Conservation (phyloP, 177 flowering plant genomes). For the Vitis hybrid region DNA sequence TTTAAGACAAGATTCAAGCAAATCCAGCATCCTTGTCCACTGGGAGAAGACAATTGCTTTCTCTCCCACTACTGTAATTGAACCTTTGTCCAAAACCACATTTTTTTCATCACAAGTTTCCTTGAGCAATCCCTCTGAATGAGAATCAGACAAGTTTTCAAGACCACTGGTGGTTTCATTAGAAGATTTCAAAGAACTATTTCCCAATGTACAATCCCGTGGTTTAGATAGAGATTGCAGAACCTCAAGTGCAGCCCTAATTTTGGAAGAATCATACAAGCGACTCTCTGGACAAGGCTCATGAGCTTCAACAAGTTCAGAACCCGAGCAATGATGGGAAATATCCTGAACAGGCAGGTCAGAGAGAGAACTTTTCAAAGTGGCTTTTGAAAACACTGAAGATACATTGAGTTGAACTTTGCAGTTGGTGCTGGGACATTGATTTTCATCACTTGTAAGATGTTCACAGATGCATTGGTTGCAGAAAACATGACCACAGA, state of each 20-base stretch:
- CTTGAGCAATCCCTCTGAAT: conserved; percentile 10
- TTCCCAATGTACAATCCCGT: conserved; percentile 3
- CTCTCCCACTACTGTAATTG: conserved; percentile 37
- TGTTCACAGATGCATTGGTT: conserved; percentile 83
- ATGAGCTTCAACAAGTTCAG: conserved; percentile 28
- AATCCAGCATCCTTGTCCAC: conserved; percentile 95
- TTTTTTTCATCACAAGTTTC: conserved; percentile 15
- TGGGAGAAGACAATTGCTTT: conserved; percentile 96
- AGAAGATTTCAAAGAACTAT: conserved; percentile 10
- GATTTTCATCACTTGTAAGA: conserved; percentile 67
- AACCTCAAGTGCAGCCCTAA: conserved; percentile 76
- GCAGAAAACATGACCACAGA: conserved; percentile 90
- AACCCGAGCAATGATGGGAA: conserved; percentile 22
- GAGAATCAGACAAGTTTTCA: conserved; percentile 23
- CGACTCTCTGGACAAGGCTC: conserved; percentile 23
- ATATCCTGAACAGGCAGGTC: conserved; percentile 32
- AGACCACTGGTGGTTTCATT: conserved; percentile 15
- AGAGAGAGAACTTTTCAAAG: conserved; percentile 45
- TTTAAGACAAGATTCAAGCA: conserved; percentile 74
- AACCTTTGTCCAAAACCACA: conserved; percentile 9
- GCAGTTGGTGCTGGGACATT: conserved; percentile 70
- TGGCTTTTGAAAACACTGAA: conserved; percentile 60
- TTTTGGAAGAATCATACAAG: conserved; percentile 66
- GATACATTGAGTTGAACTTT: conserved; percentile 55
- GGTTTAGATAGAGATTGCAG: conserved; percentile 58